Evolutionary conservation across 129 eudicot genomes (phyloP), one percentile per base, ranked within the genome.

Genomic region (Saussurea involucrata): DNA sequence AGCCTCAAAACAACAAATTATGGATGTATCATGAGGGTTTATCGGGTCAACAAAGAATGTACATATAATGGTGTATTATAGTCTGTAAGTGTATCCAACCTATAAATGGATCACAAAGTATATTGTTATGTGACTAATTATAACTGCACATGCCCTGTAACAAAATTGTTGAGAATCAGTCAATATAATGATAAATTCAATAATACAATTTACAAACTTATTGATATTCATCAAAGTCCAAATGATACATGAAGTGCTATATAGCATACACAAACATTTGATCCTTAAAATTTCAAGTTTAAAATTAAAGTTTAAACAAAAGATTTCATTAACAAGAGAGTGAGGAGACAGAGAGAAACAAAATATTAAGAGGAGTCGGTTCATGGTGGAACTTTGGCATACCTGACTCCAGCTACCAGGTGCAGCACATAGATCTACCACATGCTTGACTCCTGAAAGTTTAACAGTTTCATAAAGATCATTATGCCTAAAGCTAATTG

Each of bases 331-430:
- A n/a, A 49, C 20, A 17, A 49, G 58, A 49, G 1, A 15, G 58
- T 49, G 58, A 49, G 18, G 21, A 49, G 20, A 49, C 2, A 15
- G 21, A 5, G 58, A 49, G 58, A 17, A 49, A 49, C 21, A 49
- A 49, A 49, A 49, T 6, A 8, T 49, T 49, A 49, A 49, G 58
- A 49, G 21, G 17, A 49, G 58, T 17, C 18, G 17, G 1, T 49
- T 49, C 58, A 49, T 49, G 1, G 20, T 4, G 21, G 6, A 49
- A 49, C 58, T 49, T 49, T 49, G 58, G 17, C 78, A 77, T 76
- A 89, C 98, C 99, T 92, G 99, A 83, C 99, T 95, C 99, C 99
- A 95, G 86, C 99, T 95, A 75, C 99, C 99, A 81, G 99, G 99
- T 20, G 99, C 99, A 64, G 97, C 99, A 82, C 99, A 92, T 42